Base-by-base conservation (phyloP, 2,329 filamentous ascomycete species). In the Fusarium staphyleae region DNA sequence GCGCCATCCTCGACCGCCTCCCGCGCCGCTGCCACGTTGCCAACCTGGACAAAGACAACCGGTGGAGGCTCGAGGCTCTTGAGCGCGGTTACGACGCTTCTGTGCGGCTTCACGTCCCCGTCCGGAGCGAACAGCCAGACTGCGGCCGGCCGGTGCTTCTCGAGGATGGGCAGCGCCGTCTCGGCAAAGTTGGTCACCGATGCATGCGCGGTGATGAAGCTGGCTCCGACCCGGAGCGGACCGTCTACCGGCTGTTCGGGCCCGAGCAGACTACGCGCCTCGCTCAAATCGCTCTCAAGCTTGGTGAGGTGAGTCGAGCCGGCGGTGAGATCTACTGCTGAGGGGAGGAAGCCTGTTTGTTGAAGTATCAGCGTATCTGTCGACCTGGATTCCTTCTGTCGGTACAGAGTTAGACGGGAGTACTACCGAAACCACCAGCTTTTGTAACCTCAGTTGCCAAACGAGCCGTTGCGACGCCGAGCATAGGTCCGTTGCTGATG, bases 91-190 rank as follows among this genome's bases (percentile, higher is more conserved):
- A 80, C 71, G 35, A 80, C 74, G 43, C 48, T 63, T 6, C 51
- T 60, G 46, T 76, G 72, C 10, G 75, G 73, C 13, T 75, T 72
- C 15, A 74, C 67, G 13, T 77, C 68, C 5, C 75, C 73, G 26
- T 75, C 72, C 2, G 85, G 84, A 3, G 86, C 87, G 65, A 89
- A 89, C 39, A 90, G 78, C 87, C 87, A 90, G 8, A 87, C 76
- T 0, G 84, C 86, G 3, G 79, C 80, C 2, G 86, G 85, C 0
- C 71, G 72, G 68, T 85, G 80, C 54, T 75, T 72, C 18, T 67
- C 66, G 14, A 90, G 73, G 11, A 87, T 59, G 1, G 80, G 79
- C 2, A 84, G 67, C 2, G 76, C 74, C n/a, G 75, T 78, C 48
- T 70, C 55, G 19, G 62, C 53, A 59, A 82, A 81, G 43, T 71